Base-by-base conservation (phyloP, 2,329 filamentous ascomycete species). In the Allantophomopsis lycopodina region DNA sequence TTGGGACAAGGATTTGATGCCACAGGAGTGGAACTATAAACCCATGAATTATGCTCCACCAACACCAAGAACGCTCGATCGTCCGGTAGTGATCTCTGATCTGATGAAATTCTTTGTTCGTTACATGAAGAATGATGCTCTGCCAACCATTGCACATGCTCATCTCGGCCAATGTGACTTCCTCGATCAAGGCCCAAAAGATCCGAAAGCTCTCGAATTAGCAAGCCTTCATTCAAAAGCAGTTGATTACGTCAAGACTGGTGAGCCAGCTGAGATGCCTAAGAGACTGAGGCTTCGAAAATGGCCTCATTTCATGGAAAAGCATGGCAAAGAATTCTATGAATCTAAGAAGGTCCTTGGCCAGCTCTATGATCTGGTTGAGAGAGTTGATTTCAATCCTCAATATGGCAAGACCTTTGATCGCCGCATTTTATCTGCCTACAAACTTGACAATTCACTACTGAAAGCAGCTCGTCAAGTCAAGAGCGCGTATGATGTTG, bases 221-320 rank as follows among this genome's bases (percentile, higher is more conserved):
- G 87, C 89, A 2, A 64, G 71, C 7, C 63, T 96, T 2, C 91
- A 98, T 56, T 96, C 91, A 0, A 76, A 79, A 49, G 89, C 91
- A 0, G 91, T 98, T 1, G 91, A 98, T 56, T 98, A 91, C 54
- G 79, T 84, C 35, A 98, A 98, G 62, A 89, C 85, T 1, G 91
- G 91, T 0, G 69, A 80, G 8, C 73, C 83, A 0, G 89, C 88
- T 0, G 61, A 69, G 15, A 81, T 94, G 64, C 66, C 6, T 60
- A 63, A 32, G 40, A 62, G 68, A 0, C 62, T 91, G 4, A 63
- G 66, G n/a, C 77, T 83, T 0, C 63, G 50, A 5, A 61, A 50
- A 40, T 94, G 76, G 72, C 91, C 87, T 1, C 89, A 95, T 56
- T 96, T 89, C 55, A 89, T 93, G 79, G 81, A 87, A 55, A 86